Conservation (phyloP, 495 filamentous ascomycete species). For the Penicillium mononematosum region DNA sequence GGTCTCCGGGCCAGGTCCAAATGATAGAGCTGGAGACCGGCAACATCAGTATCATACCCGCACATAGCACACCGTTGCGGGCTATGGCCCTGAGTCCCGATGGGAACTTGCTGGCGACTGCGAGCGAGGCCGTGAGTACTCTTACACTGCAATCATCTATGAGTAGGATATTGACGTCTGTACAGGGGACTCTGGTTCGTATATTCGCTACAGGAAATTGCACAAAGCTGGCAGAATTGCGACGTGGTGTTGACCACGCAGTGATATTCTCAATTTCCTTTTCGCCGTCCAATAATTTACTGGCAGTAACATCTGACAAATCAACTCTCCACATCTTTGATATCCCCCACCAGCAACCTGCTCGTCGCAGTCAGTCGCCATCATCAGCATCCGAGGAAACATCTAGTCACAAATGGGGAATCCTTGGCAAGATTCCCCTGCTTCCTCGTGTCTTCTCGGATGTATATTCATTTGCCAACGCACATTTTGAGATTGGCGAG, state of each 20-base stretch:
- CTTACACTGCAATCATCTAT: not conserved
- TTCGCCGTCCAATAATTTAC: slow-evolving; percentile 69
- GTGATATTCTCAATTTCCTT: slow-evolving; percentile 84
- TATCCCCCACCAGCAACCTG: slow-evolving; percentile 48
- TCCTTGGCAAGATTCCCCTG: slow-evolving; percentile 73
- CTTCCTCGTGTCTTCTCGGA: slow-evolving; percentile 81
- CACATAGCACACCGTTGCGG: slow-evolving; percentile 74
- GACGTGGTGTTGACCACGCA: slow-evolving; percentile 85
- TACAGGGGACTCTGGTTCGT: slow-evolving; percentile 81
- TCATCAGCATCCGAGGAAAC: slow-evolving; percentile 44
- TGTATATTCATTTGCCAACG: slow-evolving; percentile 72
- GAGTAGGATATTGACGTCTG: slow-evolving; percentile 10
- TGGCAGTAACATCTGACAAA: slow-evolving; percentile 97
- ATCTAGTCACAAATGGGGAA: slow-evolving; percentile 71
- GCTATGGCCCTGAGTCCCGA: slow-evolving; percentile 79
- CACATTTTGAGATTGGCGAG: slow-evolving; percentile 76
- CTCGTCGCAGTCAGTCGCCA: slow-evolving; percentile 37
- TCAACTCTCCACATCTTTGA: slow-evolving; percentile 94
- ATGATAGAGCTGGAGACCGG: slow-evolving; percentile 77
- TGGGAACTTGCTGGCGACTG: slow-evolving; percentile 82
- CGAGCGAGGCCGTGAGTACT: slow-evolving; percentile 71
- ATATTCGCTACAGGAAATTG: slow-evolving; percentile 76
- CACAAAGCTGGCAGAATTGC: slow-evolving; percentile 75
- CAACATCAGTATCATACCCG: slow-evolving; percentile 91
- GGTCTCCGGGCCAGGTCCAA: slow-evolving; percentile 87